phyloP scores from a whole-genome alignment of 2,329 filamentous ascomycete species.

The Penicillium sp. region DNA sequence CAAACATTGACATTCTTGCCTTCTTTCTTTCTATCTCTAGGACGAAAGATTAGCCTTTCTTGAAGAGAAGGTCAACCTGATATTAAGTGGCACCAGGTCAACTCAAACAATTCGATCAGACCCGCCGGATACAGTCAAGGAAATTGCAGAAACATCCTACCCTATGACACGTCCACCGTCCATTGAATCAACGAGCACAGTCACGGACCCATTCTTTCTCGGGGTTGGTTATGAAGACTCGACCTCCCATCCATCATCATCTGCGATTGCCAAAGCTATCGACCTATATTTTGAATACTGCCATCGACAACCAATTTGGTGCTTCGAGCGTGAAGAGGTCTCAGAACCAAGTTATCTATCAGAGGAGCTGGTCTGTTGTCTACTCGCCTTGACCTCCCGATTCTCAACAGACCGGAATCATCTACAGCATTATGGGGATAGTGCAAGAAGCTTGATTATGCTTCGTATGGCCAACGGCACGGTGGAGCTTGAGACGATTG shows the following conservation, averaged over 20 bases:
- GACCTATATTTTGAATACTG: constrained; percentile 40
- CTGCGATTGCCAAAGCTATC: constrained; percentile 27
- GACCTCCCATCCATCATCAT: constrained; percentile 22
- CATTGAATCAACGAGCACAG: constrained; percentile 18
- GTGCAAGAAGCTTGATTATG: constrained; percentile 44
- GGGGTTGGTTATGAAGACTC: constrained; percentile 28
- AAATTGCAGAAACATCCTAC: constrained; percentile 15
- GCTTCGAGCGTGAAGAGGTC: constrained; percentile 36
- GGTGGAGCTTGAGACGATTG: constrained; percentile 51
- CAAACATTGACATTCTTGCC: constrained; percentile 1
- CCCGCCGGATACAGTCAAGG: background rate
- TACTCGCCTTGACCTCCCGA: constrained; percentile 34
- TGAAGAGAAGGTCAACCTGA: constrained; percentile 54
- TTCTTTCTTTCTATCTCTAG: constrained; percentile 27
- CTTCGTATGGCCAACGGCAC: constrained; percentile 53
- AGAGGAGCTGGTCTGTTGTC: constrained; percentile 36
- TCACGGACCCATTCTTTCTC: constrained; percentile 23
- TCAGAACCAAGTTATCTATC: constrained; percentile 28
- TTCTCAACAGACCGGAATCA: constrained; percentile 33
- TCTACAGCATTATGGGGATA: constrained; percentile 39
- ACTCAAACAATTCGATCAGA: constrained; percentile 21
- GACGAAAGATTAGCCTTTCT: constrained; percentile 53
- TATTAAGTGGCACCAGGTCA: constrained; percentile 46
- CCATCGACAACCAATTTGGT: constrained; percentile 41
- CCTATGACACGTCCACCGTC: constrained; percentile 21